These are phyloP conservation scores for Ophiosphaerella narmari DNA, from an alignment of 2,329 filamentous ascomycete species.

Conservation along the genomic window DNA sequence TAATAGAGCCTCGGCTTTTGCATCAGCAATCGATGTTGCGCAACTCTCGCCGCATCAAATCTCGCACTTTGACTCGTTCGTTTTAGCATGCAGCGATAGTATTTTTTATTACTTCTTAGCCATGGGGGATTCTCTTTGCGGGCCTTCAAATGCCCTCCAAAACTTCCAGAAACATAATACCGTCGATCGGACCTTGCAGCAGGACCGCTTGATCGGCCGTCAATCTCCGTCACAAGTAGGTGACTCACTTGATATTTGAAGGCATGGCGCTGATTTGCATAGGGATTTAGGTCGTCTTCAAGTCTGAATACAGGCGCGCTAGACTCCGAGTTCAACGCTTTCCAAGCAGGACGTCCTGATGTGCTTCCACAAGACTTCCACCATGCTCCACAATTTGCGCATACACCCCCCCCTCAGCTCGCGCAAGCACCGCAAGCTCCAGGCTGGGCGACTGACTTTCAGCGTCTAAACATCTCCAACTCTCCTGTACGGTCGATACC, in stretches of 20 bases:
- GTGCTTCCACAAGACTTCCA: constrained; percentile 47
- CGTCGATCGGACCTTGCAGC: constrained; percentile 71
- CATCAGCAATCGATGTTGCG: not conserved
- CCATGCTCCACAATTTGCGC: constrained; percentile 42
- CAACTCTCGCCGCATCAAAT: not conserved
- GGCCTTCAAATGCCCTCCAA: constrained; percentile 75
- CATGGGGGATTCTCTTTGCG: constrained; percentile 73
- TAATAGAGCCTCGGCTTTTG: constrained; percentile 27
- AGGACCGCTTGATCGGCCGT: constrained; percentile 67
- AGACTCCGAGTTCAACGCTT: constrained; percentile 72
- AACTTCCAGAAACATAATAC: constrained; percentile 72
- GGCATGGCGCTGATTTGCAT: constrained; percentile 20
- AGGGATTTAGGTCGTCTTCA: constrained; percentile 66
- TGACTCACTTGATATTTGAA: not conserved
- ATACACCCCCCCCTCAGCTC: constrained; percentile 44
- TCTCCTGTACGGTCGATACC: constrained; percentile 52
- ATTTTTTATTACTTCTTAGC: constrained; percentile 11
- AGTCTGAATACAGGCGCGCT: constrained; percentile 59
- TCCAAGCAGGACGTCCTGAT: constrained; percentile 59
- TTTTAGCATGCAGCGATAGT: constrained; percentile 30
- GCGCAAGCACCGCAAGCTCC: constrained; percentile 41
- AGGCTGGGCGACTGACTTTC: constrained; percentile 57
- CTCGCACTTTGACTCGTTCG: constrained; percentile 1
- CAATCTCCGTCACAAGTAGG: constrained; percentile 61
- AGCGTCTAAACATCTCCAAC: constrained; percentile 51